Evolutionary conservation across 2,329 filamentous ascomycete species (phyloP), one percentile per base, ranked within the genome.

Genomic region (Talaromyces verruculosus): DNA sequence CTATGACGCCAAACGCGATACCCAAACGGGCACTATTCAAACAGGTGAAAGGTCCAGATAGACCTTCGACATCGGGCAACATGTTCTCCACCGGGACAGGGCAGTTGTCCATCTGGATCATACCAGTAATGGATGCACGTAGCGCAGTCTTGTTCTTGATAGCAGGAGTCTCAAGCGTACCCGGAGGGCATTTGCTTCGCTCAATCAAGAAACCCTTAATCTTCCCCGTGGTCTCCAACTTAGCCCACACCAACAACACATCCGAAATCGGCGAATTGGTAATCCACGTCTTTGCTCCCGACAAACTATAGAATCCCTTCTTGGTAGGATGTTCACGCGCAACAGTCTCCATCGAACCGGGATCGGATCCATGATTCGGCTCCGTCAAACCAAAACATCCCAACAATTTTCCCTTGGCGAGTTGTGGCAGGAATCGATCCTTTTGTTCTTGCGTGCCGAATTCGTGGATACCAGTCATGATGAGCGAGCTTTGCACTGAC

Each of bases 141-240:
- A 99, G 87, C 1, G 93, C 95, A 68, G 91, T 97, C 85, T 99
- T 99, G 82, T 98, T 88, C 83, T 96, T 96, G 77, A 99, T 90
- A 13, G 91, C 82, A 0, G 95, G 95, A 5, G 95, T 99, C 78
- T 95, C 92, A 15, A 99, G 84, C 0, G 93, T 96, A 2, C 95
- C 94, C 0, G 91, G 84, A 1, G 93, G 93, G 74, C 93, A 96
- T 71, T 92, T 85, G 71, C 88, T 87, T 71, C 94, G 87, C 79
- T 99, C 93, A 37, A 99, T 85, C 58, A 97, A 80, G 80, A 98
- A 99, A 0, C 95, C 95, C 58, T 91, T 87, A 71, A 99, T 98
- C 84, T 96, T 97, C 68, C 93, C 93, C 25, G 92, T 96, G 71
- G 91, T 90, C 69, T 95, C 88, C 58, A 97, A 81, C 82, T 96